These are phyloP conservation scores for Lipomyces orientalis DNA, from an alignment of 805 yeast species.

Conservation along the genomic window DNA sequence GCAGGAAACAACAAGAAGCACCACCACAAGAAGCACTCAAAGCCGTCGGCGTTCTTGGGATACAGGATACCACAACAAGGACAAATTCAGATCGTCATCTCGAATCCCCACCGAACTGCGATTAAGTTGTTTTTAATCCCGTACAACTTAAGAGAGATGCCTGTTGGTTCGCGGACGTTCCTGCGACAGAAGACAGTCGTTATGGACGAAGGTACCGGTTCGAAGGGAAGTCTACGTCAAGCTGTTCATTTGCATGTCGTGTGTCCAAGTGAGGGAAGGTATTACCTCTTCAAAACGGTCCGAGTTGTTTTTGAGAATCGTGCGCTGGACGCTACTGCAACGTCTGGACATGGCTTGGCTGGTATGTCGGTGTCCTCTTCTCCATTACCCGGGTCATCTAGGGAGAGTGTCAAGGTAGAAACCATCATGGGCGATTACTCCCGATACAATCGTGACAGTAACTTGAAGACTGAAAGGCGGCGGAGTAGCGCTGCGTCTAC, in stretches of 20 bases:
- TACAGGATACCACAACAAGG: conserved; percentile 46
- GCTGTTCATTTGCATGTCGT: conserved; percentile 45
- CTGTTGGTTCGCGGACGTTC: conserved; percentile 43
- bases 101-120: conserved; percentile 44
- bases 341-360: conserved; percentile 2
- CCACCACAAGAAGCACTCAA: conserved; percentile 7
- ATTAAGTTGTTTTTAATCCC: conserved; percentile 45
- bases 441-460: not conserved
- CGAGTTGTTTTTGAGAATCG: conserved; percentile 44
- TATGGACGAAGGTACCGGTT: conserved; percentile 15
- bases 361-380: not conserved
- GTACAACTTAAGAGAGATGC: conserved; percentile 44
- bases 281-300: conserved; percentile 41
- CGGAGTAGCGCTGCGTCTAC: not conserved
- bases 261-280: conserved; percentile 38
- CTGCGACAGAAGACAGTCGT: conserved; percentile 43
- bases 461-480: not conserved
- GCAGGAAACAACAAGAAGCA: not conserved
- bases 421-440: conserved; percentile 26
- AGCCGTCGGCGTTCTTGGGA: conserved; percentile 35
- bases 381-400: not conserved
- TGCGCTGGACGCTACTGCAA: conserved; percentile 26
- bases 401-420: conserved; percentile 21
- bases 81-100: conserved; percentile 45
- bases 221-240: conserved; percentile 36